phyloP scores from a whole-genome alignment of 2,329 filamentous ascomycete genomes.

The Pseudodiploospora longispora region DNA sequence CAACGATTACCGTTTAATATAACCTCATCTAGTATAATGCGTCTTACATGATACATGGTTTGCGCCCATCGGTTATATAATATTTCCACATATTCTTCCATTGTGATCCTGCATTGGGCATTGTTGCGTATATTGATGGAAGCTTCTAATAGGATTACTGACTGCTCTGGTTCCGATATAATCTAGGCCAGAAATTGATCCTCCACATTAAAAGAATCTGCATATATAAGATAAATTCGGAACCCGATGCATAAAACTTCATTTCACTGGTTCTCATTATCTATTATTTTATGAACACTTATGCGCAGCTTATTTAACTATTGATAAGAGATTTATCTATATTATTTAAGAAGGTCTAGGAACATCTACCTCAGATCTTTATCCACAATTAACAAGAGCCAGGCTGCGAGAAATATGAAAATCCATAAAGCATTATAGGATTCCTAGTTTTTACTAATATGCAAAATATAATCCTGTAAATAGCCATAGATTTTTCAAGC shows the following conservation, averaged over 20 bases:
- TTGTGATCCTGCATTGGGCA: background rate
- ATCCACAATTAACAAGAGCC: conserved; percentile 9
- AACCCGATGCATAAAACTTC: conserved; percentile 7
- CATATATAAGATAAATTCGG: conserved; percentile 8
- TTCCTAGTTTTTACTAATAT: conserved; percentile 15
- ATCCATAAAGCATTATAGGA: conserved; percentile 12
- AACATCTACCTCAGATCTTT: background rate
- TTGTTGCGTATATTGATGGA: conserved; percentile 9
- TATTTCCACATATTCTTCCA: background rate
- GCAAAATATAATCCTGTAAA: conserved; percentile 1
- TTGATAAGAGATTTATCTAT: conserved; percentile 6
- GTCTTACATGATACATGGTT: conserved; percentile 7
- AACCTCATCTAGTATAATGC: background rate
- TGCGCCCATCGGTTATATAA: conserved; percentile 9
- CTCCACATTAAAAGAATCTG: conserved; percentile 11
- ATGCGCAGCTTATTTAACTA: conserved; percentile 7
- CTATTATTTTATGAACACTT: conserved; percentile 1
- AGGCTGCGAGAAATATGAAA: conserved; percentile 12
- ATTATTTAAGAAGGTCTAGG: conserved; percentile 2
- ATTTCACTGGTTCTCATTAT: conserved; percentile 4
- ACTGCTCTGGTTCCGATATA: conserved; percentile 4
- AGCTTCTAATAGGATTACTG: conserved; percentile 10
- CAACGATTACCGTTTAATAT: background rate
- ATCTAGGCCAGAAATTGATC: background rate
- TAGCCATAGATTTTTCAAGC: conserved; percentile 1